Base-by-base conservation (phyloP, 2,329 filamentous ascomycete genomes). In the Apiospora saccharicola region DNA sequence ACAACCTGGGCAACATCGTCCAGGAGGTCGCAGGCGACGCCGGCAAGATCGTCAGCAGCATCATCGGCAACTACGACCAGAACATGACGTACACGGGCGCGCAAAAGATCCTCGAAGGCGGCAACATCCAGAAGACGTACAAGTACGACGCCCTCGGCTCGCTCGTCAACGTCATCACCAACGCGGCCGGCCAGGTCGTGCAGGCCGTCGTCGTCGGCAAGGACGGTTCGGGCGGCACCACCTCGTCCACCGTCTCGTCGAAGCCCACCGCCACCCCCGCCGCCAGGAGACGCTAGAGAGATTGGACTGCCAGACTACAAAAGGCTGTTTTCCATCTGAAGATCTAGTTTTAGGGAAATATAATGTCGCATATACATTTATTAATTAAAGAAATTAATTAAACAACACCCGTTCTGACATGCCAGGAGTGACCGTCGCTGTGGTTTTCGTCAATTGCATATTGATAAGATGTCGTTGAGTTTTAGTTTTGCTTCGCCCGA, bases 1-100 rank as follows among this genome's bases (percentile, higher is more conserved):
- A 90, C 77, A 90, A 91, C 75, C 82, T 91, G 2, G 89, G 89
- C 47, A 90, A 91, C 75, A 90, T 91, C 74, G 87, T 91, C 1
- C 88, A 90, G 76, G 86, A 90, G 75, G 87, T 90, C 0, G 83
- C 83, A 0, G 86, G 85, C 30, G 81, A 80, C 1, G 86, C 83
- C 0, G 85, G 83, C 4, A 80, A 80, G 43, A 77, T 83, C 1
- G 80, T 89, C 0, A 86, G 83, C 72, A 82, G 81, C 26, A 90
- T 91, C 72, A 87, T 91, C 8, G 90, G 89, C 69, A 87, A 89
- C 76, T 91, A 85, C 78, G 77, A 85, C 76, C 82, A 82, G 72
- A 90, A 90, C 79, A 91, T 91, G 89, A 91, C 88, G 1, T 82
- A 79, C 72, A 84, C 82, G 12, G 83, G 83, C 13, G 75, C 80